Base-by-base conservation (phyloP, 495 filamentous ascomycete species). In the Cenococcum geophilum region DNA sequence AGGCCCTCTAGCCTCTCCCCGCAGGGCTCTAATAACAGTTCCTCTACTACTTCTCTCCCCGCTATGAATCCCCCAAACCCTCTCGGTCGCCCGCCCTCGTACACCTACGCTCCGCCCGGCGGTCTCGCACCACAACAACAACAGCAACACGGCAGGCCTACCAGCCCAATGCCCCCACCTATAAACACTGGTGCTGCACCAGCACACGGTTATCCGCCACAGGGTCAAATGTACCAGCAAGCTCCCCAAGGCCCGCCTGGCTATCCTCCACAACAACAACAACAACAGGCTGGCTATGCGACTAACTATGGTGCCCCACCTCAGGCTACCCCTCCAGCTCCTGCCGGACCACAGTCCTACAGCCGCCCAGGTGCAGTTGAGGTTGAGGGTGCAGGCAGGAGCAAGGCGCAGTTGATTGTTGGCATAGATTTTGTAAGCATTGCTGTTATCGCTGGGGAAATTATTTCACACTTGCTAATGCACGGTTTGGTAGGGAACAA, bases 321-420 rank as follows among this genome's bases (percentile, higher is more conserved):
- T 37, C 67, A 51, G 62, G 57, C 20, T 61, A 58, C 27, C 60
- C 64, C 65, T 1, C 48, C 54, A 32, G 60, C 56, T 43, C 60
- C 57, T 16, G 60, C 63, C 20, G 66, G 51, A 0, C 58, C 59
- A 20, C 53, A 54, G 18, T 51, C 52, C 23, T 69, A 67, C 59
- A 49, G 55, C 22, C 43, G 66, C 18, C 66, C 66, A 21, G 76
- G 81, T 53, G 82, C 83, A 56, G 87, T 86, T 37, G 95, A 97
- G 73, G 88, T 96, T 23, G 91, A 96, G 67, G 91, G 88, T 27
- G 87, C 84, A 57, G 89, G 88, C 68, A 81, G 89, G 69, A 88
- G 83, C 71, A 89, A 89, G 73, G 84, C 87, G 21, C 86, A 89
- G 77, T 76, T 90, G 62, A 90, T 90, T 70, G 86, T 89, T 57